Base-by-base conservation (phyloP, 306 rosid genomes). In the Cyamopsis tetragonoloba region DNA sequence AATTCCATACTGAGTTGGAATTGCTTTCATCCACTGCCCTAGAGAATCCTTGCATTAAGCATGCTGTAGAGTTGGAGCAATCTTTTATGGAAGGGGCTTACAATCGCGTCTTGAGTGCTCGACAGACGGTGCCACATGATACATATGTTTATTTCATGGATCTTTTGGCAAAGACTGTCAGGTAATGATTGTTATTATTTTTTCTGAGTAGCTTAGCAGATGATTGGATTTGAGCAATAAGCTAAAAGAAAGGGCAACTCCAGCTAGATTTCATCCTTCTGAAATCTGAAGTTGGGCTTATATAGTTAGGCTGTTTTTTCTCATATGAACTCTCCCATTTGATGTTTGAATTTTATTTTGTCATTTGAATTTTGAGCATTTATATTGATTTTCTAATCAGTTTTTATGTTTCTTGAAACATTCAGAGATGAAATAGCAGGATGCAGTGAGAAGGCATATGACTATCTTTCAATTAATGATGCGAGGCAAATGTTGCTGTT, bases 1-100 rank as follows among this genome's bases (percentile, higher is more conserved):
- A 95, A 81, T 95, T 95, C 68, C 99, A 95, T 66, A 90, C 99
- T 10, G 99, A 95, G 78, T 77, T 95, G 82, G 97, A 95, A 74
- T 72, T 90, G 67, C 97, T 95, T 34, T 85, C 99, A 13, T 72
- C 96, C 0, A 1, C 80, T 73, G 99, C 99, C 68, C 81, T 95
- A 73, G 99, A 95, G 77, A 83, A 90, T 79, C 84, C 90, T 50
- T 95, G 96, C 83, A 95, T 95, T 27, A 90, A 86, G 80, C 92
- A 90, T 82, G 97, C 97, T 3, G 99, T 90, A 76, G 97, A 95
- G 87, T 77, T 95, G 83, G 99, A 95, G 81, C 99, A 95, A 74
- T 95, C 99, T 70, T 95, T 95, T 75, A 95, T 93, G 99, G 99
- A 93, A 81, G 97, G 99, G 37, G 99, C 99, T 62, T 93, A 93